Evolutionary conservation across 257 asterid species (phyloP), one percentile per base, ranked within the genome.

Genomic region (Fraxinus quadrangulata): DNA sequence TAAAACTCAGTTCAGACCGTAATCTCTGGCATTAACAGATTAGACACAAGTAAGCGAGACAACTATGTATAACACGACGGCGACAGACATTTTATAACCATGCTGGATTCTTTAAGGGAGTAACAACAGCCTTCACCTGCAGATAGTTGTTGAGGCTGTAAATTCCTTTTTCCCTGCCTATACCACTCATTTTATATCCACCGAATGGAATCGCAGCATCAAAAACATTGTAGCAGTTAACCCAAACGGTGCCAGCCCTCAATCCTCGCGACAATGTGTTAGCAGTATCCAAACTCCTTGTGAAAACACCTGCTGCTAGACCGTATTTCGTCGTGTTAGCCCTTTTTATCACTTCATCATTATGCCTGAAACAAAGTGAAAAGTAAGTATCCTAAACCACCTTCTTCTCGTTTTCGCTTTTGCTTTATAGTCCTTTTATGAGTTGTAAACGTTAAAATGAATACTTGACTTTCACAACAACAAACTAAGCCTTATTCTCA

Each of bases 161-260:
- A 76, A 88, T 93, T 13, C 97, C 97, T 84, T 91, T 95, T 72
- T 95, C 97, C 86, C 99, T 85, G 40, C 99, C 99, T 1, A 88
- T 89, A 10, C 99, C 98, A 63, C 97, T 96, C 98, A 91, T 91
- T 86, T 96, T 96, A 79, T 96, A 96, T 13, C 98, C 99, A 74
- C 98, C 99, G 56, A 92, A 93, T n/a, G 99, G 99, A 63, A 96
- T 96, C 6, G 98, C 82, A 67, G 99, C 99, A 81, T 93, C 99
- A 67, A 96, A 96, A 0, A 75, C 82, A 73, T 96, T 96, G 17
- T 87, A 96, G 84, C 91, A 86, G 72, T 96, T 96, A 39, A 92
- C 86, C 97, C 95, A 93, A 5, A 95, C 93, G 0, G 97, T 87
- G 17, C 99, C 99, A 8, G 79, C 98, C 84, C 84, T 88, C 91